Evolutionary conservation across 495 filamentous ascomycete genomes (phyloP).

Genomic region (Apodospora peruviana): DNA sequence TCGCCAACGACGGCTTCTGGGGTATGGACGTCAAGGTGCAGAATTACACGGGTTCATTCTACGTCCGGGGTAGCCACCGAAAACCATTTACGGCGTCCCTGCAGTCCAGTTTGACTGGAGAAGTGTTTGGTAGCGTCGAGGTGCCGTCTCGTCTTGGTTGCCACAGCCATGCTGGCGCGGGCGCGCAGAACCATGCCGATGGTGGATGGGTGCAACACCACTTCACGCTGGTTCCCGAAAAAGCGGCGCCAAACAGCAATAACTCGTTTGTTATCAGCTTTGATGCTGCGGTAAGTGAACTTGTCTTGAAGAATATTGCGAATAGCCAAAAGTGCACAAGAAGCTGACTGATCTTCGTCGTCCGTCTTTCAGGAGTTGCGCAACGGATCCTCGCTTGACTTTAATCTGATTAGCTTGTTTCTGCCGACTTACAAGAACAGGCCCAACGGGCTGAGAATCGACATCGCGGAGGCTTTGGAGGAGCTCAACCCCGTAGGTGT

Average conservation of each 20-base stretch:
- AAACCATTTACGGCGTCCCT: conserved; percentile 41
- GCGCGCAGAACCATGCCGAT: conserved; percentile 16
- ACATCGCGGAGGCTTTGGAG: conserved; percentile 51
- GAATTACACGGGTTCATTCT: conserved; percentile 53
- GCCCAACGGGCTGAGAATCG: conserved; percentile 55
- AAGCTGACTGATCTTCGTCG: not conserved
- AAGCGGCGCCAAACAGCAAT: conserved; percentile 50
- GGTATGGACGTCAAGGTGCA: conserved; percentile 52
- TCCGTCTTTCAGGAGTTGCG: conserved; percentile 20
- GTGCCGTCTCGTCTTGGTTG: conserved; percentile 28
- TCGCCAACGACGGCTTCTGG: conserved; percentile 56
- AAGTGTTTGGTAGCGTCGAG: conserved; percentile 37
- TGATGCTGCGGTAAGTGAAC: conserved; percentile 34
- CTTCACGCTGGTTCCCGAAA: conserved; percentile 37
- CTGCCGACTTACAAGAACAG: conserved; percentile 61
- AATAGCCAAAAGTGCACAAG: not conserved
- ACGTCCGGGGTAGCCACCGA: conserved; percentile 42
- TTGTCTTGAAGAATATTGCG: not conserved
- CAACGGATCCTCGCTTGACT: conserved; percentile 46
- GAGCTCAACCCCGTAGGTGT: conserved; percentile 43
- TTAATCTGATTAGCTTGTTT: conserved; percentile 62
- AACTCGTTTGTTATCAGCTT: conserved; percentile 63
- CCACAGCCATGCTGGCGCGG: no score
- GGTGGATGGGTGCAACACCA: conserved; percentile 43
- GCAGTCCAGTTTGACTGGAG: conserved; percentile 39